Evolutionary conservation across 2,329 filamentous ascomycete species (phyloP), one percentile per base, ranked within the genome.

Genomic region (Aspergillus puulaauensis): DNA sequence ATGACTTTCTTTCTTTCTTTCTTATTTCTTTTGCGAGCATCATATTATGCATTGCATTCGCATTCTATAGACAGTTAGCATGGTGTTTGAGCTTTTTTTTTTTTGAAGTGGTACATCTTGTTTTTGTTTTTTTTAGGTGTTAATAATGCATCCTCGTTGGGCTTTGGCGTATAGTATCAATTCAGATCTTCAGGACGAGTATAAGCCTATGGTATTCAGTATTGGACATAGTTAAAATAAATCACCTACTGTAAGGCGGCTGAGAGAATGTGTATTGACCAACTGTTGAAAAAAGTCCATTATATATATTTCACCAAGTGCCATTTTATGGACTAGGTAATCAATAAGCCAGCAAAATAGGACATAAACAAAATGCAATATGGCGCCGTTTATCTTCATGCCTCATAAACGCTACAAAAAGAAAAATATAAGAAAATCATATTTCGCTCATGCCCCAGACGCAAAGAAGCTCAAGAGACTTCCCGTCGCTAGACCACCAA

Each of bases 381-480:
- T 5, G 6, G 6, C 9, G 21, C 12, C 7, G 21, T 24, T 37
- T 15, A 19, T 35, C 17, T 39, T 39, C 27, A 43, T 43, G 9
- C 6, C 15, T 37, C 41, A 39, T 53, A 17, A 24, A 33, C 27
- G 19, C 19, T 24, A 35, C 17, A 52, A 23, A 24, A 37, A 2
- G 14, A 24, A 7, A 39, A 7, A 31, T 40, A 27, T 11, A 6
- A 24, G 17, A 31, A 4, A 17, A 24, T 1, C 6, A 21, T 4
- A 9, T 40, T 8, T 19, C 17, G n/a, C 14, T 60, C 41, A 64
- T 7, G 52, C 54, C 41, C 53, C 79, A 0, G 87, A 83, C 61
- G 86, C 85, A 9, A 86, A 81, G 75, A 98, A 99, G 73, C 93
- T 98, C 71, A 96, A 74, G 67, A 98, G 75, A 76, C 93, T 98